Conservation (phyloP, 305 asterid genomes). For the Caryopteris hybrid region DNA sequence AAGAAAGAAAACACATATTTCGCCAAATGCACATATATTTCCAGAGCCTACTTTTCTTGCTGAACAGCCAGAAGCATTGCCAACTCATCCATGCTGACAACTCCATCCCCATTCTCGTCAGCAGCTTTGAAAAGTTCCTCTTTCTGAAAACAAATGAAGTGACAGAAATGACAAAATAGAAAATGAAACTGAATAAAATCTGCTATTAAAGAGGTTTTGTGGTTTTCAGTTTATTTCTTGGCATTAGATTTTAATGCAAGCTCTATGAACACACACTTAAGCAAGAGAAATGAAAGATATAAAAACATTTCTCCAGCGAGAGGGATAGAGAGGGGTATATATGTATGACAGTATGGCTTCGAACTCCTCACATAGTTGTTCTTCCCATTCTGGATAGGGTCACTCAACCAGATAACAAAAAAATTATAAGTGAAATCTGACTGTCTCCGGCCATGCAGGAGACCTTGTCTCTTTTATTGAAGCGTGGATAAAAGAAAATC, state of each 20-base stretch:
- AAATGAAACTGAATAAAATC: conserved; percentile 9
- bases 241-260: neutral
- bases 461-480: neutral
- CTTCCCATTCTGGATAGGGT: neutral
- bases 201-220: conserved; percentile 1
- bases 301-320: too few relatives aligned
- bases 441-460: neutral
- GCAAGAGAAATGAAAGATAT: too few relatives aligned
- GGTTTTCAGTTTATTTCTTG: neutral
- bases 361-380: neutral
- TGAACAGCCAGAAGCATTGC: conserved; percentile 90
- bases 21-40: neutral
- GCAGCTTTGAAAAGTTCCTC: conserved; percentile 93
- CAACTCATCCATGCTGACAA: conserved; percentile 92
- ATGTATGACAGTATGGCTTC: neutral
- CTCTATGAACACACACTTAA: neutral
- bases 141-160: conserved; percentile 51
- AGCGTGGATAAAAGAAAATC: neutral
- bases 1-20: neutral
- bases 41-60: conserved; percentile 67
- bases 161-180: conserved; percentile 22
- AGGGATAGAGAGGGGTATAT: neutral
- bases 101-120: conserved; percentile 87
- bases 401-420: neutral
- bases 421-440: neutral